Evolutionary conservation across 2,329 filamentous ascomycete species (phyloP), one percentile per base, ranked within the genome.

Genomic region (Cercospora janseana): DNA sequence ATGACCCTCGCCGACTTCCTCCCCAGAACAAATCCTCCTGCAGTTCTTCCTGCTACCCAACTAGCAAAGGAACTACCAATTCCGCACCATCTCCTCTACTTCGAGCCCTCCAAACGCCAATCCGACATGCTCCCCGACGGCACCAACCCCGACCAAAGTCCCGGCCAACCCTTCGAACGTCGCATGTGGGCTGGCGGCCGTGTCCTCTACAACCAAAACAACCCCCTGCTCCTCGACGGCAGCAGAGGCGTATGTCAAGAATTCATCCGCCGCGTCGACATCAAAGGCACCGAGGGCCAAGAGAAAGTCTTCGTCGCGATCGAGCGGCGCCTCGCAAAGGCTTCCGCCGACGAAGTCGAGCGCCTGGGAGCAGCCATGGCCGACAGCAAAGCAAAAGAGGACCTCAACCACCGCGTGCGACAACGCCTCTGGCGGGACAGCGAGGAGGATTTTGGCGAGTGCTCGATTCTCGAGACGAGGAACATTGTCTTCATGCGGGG

Each of bases 131-230:
- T 89, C 13, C 75, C 82, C 1, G 93, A 98, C 71, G 92, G 93
- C 50, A 94, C 91, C 1, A 92, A 97, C 66, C 75, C 80, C 4
- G 75, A 85, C 46, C 89, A 95, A 65, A 83, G 77, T 18, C 92
- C 92, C 0, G 88, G 86, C 1, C 66, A 66, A 3, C 82, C 83
- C 1, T 95, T 87, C 66, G 77, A 77, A 43, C 80, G 87, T 16
- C 83, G 93, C 13, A 82, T 98, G 73, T 98, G 93, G 93, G 88
- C 88, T 10, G 90, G 91, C 24, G 93, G 92, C 0, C 77, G 78
- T 31, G 70, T 96, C 6, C 65, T 65, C 1, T 87, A 87, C 59
- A 68, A 70, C 13, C 52, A 67, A 24, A 54, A 58, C 13, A 55
- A 65, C 42, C 62, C 66, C 1, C 49, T 64, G 9, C 55, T 60